These are phyloP conservation scores for Phytophthora pinifolia DNA, from an alignment of 352 stramenopile species.

Conservation along the genomic window DNA sequence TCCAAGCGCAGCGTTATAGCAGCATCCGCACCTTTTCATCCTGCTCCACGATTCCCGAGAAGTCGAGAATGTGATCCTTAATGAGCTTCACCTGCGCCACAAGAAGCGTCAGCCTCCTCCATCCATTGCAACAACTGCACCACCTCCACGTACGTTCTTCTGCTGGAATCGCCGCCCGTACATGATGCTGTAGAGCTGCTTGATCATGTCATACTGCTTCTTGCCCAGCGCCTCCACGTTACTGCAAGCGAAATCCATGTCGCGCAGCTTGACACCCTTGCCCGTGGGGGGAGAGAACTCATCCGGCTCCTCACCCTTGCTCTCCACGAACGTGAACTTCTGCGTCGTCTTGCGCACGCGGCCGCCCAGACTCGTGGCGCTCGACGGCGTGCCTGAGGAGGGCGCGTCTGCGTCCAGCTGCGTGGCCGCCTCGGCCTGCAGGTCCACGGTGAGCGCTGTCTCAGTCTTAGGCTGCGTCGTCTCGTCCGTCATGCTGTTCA, in stretches of 20 bases:
- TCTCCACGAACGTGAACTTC: constrained; percentile 59
- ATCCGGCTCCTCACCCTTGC: constrained; percentile 52
- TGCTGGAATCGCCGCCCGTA: constrained; percentile 76
- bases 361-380: constrained; percentile 35
- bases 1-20: background rate
- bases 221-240: constrained; percentile 69
- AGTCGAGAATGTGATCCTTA: constrained; percentile 83
- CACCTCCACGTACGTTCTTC: constrained; percentile 57
- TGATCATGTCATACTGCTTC: constrained; percentile 70
- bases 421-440: constrained; percentile 7
- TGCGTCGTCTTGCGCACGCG: constrained; percentile 68
- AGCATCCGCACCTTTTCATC: constrained; percentile 53
- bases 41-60: constrained; percentile 62
- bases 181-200: constrained; percentile 83
- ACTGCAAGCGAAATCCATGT: constrained; percentile 57
- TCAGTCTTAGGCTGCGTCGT: constrained; percentile 6
- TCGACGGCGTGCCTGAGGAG: constrained; percentile 3
- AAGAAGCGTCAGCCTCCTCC: background rate
- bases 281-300: constrained; percentile 65
- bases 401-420: constrained; percentile 6
- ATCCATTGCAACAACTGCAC: background rate
- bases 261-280: constrained; percentile 53
- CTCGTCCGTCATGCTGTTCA: constrained; percentile 21
- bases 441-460: constrained; percentile 13
- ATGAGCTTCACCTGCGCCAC: constrained; percentile 68